Evolutionary conservation across 2,329 filamentous ascomycete species (phyloP), one percentile per base, ranked within the genome.

Genomic region (Chaetomium sp.): DNA sequence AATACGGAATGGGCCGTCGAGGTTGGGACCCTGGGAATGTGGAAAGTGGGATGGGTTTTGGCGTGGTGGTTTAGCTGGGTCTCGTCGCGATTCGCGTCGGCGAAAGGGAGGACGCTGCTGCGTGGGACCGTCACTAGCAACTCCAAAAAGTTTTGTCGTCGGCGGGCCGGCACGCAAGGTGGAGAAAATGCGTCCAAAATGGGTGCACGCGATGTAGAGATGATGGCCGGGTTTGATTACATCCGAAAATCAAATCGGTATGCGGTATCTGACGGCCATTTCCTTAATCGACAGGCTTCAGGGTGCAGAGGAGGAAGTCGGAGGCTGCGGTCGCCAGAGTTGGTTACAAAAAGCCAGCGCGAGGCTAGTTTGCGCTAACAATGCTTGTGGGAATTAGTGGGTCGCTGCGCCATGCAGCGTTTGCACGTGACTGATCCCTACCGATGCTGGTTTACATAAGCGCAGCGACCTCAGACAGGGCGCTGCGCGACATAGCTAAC

Each of bases 61-160:
- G 61, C 65, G 45, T 60, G 53, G 61, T 62, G 57, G 59, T 53
- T 67, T 64, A 64, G 63, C 56, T 64, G 64, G 65, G 56, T 67
- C 49, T 66, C 38, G 70, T 70, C 68, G 70, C 71, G 69, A 69
- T 72, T 72, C 71, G 71, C 71, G 71, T 73, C 68, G 55, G 66
- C 67, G 68, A 68, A 67, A 68, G 68, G 67, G 64, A 68, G 67
- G 62, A 55, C 59, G 60, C 60, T 68, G 65, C 60, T 60, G 62
- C 55, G 63, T 66, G 65, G 62, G 49, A 62, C 60, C 35, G 60
- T 51, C 55, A 35, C 53, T 63, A 60, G 63, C 63, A 68, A 67
- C 67, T 64, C 70, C 68, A 68, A 69, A 72, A 72, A 67, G 57
- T 66, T 68, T 65, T 54, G 62, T 60, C 66, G 65, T 57, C 65